Base-by-base conservation (phyloP, 179 eudicot genomes). In the Spinacia oleracea region DNA sequence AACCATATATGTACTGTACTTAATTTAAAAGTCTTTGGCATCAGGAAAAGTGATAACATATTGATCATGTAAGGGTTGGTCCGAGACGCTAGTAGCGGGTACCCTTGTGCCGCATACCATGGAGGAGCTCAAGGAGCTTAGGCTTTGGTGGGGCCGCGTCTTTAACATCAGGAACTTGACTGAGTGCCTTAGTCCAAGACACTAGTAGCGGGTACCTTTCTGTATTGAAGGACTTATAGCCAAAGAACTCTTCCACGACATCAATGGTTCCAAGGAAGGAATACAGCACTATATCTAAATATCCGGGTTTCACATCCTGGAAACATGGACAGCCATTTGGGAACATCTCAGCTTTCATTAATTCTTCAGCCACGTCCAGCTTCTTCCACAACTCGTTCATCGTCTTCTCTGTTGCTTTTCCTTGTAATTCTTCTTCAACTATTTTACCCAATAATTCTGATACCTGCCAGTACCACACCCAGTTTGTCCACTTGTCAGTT, bases 281-380 rank as follows among this genome's bases (percentile, higher is more conserved):
- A 67, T 78, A 81, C 50, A 84, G 50, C 6, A 78, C 73, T 10
- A 84, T 78, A 18, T 84, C 86, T 77, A 84, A 77, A 66, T 84
- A 81, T 29, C 80, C 84, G 0, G 84, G 86, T 18, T 77, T 69
- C 48, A 25, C 46, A 32, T 74, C 77, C 25, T 40, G 21, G 53
- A 75, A 76, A 14, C 73, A 32, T 25, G 85, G 82, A 70, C 43
- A 21, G 11, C 79, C 82, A 71, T 29, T n/a, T n/a, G n/a, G n/a
- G n/a, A n/a, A n/a, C 64, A 3, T 4, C 35, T 60, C 34, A 20
- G 18, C 66, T 20, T 66, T 34, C 9, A 66, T 34, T 34, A 66
- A 66, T 66, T 66, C 70, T 66, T 66, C 70, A 18, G 70, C 70
- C 11, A 66, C 1, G 21, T 83, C 86, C 34, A 80, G 60, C 70